These are phyloP conservation scores for Hansenula lynferdii DNA, from an alignment of 1,139 yeast species.

Conservation along the genomic window DNA sequence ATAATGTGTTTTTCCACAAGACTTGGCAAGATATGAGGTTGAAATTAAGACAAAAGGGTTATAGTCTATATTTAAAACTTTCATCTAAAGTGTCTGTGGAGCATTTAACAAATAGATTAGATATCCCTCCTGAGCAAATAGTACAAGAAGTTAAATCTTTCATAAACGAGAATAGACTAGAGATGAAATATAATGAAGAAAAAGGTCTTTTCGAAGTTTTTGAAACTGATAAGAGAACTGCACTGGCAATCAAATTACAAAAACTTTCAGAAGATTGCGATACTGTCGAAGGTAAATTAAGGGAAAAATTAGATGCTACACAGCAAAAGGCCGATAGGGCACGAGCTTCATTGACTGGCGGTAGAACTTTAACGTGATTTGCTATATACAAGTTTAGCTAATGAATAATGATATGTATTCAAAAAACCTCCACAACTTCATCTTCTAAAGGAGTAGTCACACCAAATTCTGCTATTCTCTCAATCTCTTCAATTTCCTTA, in stretches of 20 bases:
- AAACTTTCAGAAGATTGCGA: slow-evolving; percentile 16
- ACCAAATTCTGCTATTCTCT: slow-evolving; percentile 53
- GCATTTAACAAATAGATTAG: slow-evolving; percentile 18
- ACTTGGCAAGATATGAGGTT: slow-evolving; percentile 17
- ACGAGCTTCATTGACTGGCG: too few species aligned
- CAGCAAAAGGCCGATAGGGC: neutral
- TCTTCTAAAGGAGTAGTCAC: slow-evolving; percentile 50
- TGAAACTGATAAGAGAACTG: slow-evolving; percentile 9
- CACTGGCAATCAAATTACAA: slow-evolving; percentile 12
- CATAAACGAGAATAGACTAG: slow-evolving; percentile 12
- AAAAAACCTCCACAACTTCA: slow-evolving; percentile 41
- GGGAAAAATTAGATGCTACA: slow-evolving; percentile 1
- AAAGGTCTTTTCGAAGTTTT: slow-evolving; percentile 11
- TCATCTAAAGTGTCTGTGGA: slow-evolving; percentile 15
- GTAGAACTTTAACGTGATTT: too few species aligned
- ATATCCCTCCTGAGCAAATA: slow-evolving; percentile 11
- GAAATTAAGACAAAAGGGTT: slow-evolving; percentile 19
- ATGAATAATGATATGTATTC: too few species aligned
- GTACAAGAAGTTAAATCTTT: slow-evolving; percentile 12
- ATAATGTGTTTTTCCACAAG: slow-evolving; percentile 11
- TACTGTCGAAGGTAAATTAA: slow-evolving; percentile 9
- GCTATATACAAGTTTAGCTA: too few species aligned
- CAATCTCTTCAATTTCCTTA: slow-evolving; percentile 80
- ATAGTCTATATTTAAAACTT: slow-evolving; percentile 18
- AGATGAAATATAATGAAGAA: slow-evolving; percentile 11